A percentile compares a stretch with the other conserved stretches of the same genome.
These are phyloP conservation scores for Colletotrichum phormii DNA, from an alignment of 2,329 filamentous ascomycete genomes.

Conservation along the genomic window DNA sequence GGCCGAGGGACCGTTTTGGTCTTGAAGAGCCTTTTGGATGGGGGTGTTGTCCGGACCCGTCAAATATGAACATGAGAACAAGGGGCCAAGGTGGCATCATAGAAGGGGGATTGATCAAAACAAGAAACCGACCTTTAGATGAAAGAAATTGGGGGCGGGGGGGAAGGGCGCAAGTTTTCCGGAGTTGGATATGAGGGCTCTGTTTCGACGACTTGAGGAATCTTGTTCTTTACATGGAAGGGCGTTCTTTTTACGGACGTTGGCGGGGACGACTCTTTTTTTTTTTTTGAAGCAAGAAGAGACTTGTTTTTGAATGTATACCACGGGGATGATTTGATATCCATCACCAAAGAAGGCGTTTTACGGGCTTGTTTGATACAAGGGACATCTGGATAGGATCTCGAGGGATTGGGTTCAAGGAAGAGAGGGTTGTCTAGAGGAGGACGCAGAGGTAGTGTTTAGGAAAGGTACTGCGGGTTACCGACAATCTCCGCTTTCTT, in stretches of 20 bases:
- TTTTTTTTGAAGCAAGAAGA: not conserved
- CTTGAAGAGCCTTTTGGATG: not conserved
- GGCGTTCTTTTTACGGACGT: not conserved
- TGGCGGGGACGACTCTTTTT: not conserved
- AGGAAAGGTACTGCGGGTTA: not conserved
- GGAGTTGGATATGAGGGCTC: not conserved
- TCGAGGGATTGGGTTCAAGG: not conserved
- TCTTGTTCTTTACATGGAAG: not conserved
- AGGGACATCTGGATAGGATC: not conserved
- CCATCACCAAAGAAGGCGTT: not conserved
- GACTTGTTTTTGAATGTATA: not conserved
- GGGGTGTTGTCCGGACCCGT: no score
- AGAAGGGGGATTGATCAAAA: not conserved
- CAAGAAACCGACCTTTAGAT: not conserved
- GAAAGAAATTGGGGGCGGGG: not conserved
- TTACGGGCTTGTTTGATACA: not conserved
- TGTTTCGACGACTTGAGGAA: not conserved
- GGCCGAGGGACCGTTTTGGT: slow-evolving; percentile 26
- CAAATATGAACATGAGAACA: no score
- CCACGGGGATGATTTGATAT: not conserved
- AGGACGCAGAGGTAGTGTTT: not conserved
- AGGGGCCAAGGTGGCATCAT: no score
- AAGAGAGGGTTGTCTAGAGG: not conserved
- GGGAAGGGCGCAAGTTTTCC: no score
- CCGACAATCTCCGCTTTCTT: not conserved